Base-by-base conservation (phyloP, 2,329 filamentous ascomycete genomes). In the Fusarium pseudoanthophilum region DNA sequence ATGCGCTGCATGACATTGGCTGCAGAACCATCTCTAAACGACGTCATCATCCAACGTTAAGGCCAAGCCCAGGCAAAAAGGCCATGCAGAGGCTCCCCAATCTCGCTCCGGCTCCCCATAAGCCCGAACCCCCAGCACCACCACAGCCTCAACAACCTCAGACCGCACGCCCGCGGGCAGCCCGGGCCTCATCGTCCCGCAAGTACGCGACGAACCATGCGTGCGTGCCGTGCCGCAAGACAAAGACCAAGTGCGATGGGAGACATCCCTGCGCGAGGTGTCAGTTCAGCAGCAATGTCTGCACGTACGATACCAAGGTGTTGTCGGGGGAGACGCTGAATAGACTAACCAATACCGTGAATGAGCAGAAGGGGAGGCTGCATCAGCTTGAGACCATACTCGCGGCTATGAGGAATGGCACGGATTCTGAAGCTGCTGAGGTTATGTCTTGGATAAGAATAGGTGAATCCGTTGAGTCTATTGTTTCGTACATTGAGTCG, bases 231-330 rank as follows among this genome's bases (percentile, higher is more conserved):
- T 72, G 69, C 18, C 64, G 69, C 10, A 72, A 69, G 45, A 57
- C 57, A 37, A 73, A 71, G 45, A 64, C 48, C 24, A 71, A 43
- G 26, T 71, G 70, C 10, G 70, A 73, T 11, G 70, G 70, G 34
- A 53, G 32, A 15, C 40, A 67, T 20, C 53, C 71, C 18, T 71
- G 61, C 10, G 20, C 15, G 1, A 49, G 58, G 28, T 71, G 70
- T 36, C 53, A 42, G 39, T 26, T 45, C 42, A 53, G n/a, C 28
- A 45, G 67, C 18, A 48, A 46, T 48, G 34, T 28, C 16, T 67
- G 66, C 45, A 46, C 34, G 3, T 73, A 71, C n/a, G 58, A 73
- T 40, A 73, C n/a, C 1, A 43, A 49, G 53, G 42, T 34, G 5
- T 26, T 71, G 20, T 62, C 58, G 0, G 70, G 71, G n/a, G 69